Evolutionary conservation across 306 rosid species (phyloP).

Genomic region (Corylus americana): DNA sequence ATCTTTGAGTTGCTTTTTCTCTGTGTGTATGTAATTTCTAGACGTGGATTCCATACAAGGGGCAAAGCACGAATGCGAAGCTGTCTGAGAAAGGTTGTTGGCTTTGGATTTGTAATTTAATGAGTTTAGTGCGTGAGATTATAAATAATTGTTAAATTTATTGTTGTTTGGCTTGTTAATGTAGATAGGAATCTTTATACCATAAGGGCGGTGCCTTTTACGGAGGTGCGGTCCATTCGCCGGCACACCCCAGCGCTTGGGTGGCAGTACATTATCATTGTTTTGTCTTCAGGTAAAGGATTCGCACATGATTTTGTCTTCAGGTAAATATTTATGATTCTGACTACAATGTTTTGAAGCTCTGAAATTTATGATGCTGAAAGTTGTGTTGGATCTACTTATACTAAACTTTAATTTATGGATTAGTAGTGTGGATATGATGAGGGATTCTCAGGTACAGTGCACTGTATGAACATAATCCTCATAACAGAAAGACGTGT

Average conservation of each 20-base stretch:
- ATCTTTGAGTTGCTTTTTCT: background rate
- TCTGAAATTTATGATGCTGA: background rate
- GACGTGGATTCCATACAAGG: constrained; percentile 93
- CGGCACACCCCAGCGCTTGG: constrained; percentile 90
- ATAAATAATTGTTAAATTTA: constrained; percentile 22
- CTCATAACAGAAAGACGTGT: background rate
- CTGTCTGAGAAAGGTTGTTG: constrained; percentile 76
- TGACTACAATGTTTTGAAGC: background rate
- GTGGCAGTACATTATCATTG: constrained; percentile 89
- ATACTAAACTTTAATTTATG: background rate
- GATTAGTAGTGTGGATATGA: background rate
- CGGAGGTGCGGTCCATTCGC: constrained; percentile 85
- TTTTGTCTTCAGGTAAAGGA: constrained; percentile 75
- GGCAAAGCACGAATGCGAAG: constrained; percentile 62
- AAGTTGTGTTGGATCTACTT: background rate
- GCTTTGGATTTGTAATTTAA: constrained; percentile 18
- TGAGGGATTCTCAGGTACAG: background rate
- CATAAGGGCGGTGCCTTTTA: constrained; percentile 74
- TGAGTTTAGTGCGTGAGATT: constrained; percentile 2
- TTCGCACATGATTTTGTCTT: background rate
- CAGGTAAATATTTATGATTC: background rate
- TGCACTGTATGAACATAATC: background rate
- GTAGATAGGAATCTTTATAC: constrained; percentile 86
- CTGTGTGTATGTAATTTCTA: constrained; percentile 22
- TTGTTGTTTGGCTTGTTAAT: constrained; percentile 26